Conservation (phyloP, 768 basidiomycete species). For the Tremella mesenterica region DNA sequence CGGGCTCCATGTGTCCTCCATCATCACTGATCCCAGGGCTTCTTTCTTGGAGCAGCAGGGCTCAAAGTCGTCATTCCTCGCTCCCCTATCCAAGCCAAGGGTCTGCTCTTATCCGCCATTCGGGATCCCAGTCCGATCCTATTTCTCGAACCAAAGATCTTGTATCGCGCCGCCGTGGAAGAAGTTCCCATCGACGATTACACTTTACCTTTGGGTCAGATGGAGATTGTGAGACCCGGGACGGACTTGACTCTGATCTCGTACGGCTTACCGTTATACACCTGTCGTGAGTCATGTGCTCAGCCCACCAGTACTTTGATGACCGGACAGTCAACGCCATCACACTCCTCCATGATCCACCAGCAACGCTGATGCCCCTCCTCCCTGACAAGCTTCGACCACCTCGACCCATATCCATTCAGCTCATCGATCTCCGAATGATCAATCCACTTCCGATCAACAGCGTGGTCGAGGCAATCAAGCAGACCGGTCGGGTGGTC, state of each 20-base stretch:
- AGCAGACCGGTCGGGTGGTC: conserved; percentile 71
- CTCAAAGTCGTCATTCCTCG: conserved; percentile 94
- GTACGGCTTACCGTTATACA: conserved; percentile 90
- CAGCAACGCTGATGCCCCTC: conserved; percentile 55
- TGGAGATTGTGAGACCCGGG: conserved; percentile 66
- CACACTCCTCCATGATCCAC: conserved; percentile 61
- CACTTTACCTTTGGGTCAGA: conserved; percentile 68
- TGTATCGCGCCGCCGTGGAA: conserved; percentile 91
- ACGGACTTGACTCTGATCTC: conserved; percentile 79
- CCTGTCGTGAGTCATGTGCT: conserved; percentile 49
- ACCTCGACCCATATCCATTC: conserved; percentile 55
- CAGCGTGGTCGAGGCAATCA: conserved; percentile 70
- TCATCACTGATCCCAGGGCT: conserved; percentile 46
- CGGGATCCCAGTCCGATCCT: conserved; percentile 89
- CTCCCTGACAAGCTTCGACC: conserved; percentile 59
- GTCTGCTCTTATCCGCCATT: conserved; percentile 72
- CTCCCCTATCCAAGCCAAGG: conserved; percentile 92
- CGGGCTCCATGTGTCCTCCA: not conserved
- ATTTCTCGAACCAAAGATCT: conserved; percentile 89
- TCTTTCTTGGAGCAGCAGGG: conserved; percentile 82
- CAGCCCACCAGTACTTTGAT: not conserved
- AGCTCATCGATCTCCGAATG: conserved; percentile 82
- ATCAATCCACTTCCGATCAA: conserved; percentile 84
- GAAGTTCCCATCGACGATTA: conserved; percentile 87
- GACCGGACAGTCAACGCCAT: conserved; percentile 50